Evolutionary conservation across 2,329 filamentous ascomycete genomes (phyloP).

Genomic region (Xylariaceae sp.): DNA sequence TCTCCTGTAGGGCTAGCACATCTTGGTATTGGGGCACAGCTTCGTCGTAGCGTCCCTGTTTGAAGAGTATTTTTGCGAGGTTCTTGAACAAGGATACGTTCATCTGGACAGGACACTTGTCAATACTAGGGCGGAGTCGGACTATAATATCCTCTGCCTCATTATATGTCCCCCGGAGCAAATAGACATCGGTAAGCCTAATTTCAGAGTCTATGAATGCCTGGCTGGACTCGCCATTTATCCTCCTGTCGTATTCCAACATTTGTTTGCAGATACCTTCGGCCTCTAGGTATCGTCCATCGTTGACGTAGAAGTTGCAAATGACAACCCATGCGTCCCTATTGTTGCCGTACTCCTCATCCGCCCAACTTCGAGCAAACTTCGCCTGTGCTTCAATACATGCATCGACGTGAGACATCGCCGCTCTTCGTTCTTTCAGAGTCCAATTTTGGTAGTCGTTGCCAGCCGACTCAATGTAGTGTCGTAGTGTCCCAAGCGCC

Average conservation of each 20-base stretch:
- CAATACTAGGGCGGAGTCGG: not conserved
- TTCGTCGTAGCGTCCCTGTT: slow-evolving; percentile 5
- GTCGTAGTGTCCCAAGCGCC: slow-evolving; percentile 6
- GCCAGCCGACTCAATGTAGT: slow-evolving; percentile 4
- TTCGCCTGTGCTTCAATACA: slow-evolving; percentile 11
- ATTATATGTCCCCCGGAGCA: slow-evolving; percentile 1
- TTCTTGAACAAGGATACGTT: not conserved
- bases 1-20: not conserved
- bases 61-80: slow-evolving; percentile 8
- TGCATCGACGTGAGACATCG: slow-evolving; percentile 10
- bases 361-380: not conserved
- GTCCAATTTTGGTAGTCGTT: slow-evolving; percentile 13
- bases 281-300: slow-evolving; percentile 7
- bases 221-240: not conserved
- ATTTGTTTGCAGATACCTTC: not conserved
- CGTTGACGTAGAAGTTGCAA: slow-evolving; percentile 2
- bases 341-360: not conserved
- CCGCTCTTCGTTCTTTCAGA: slow-evolving; percentile 10
- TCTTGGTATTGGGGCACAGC: slow-evolving; percentile 3
- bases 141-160: slow-evolving; percentile 3
- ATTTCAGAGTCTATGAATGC: slow-evolving; percentile 2
- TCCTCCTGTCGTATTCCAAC: slow-evolving; percentile 1
- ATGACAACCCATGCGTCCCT: not conserved
- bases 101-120: not conserved
- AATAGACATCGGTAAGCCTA: not conserved